Conservation (phyloP, 441 rosid species). For the Sinapis alba region DNA sequence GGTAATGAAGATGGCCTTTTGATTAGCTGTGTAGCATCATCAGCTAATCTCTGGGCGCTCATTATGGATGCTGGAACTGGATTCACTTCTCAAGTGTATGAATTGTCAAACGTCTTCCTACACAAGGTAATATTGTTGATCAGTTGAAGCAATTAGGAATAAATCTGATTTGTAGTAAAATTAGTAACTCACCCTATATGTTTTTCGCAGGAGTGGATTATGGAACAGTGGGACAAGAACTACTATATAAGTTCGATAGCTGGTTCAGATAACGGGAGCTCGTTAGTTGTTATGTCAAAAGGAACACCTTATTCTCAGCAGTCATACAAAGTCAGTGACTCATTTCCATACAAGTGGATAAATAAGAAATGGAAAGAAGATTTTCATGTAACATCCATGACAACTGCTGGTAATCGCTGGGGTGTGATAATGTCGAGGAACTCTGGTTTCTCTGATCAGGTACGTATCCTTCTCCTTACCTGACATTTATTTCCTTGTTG, state of each 20-base stretch:
- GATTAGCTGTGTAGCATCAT: conserved; percentile 72
- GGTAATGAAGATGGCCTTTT: conserved; percentile 71
- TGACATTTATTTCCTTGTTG: not conserved
- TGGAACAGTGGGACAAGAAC: conserved; percentile 97
- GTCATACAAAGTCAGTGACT: conserved; percentile 80
- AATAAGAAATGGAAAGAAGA: conserved; percentile 88
- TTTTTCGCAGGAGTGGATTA: conserved; percentile 79
- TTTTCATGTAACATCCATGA: conserved; percentile 75
- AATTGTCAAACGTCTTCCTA: conserved; percentile 61
- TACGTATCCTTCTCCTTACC: not conserved
- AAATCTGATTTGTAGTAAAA: not conserved
- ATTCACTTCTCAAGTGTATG: conserved; percentile 65
- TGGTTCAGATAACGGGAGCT: conserved; percentile 79
- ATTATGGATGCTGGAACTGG: conserved; percentile 89
- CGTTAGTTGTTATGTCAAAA: conserved; percentile 92
- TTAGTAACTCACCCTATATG: not conserved
- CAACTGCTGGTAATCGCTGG: conserved; percentile 80
- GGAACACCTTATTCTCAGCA: conserved; percentile 73
- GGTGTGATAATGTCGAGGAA: conserved; percentile 80
- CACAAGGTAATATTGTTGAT: conserved; percentile 54
- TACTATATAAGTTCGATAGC: conserved; percentile 88
- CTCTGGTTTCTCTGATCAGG: conserved; percentile 70
- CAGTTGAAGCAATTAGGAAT: conserved; percentile 1
- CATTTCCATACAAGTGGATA: conserved; percentile 84
- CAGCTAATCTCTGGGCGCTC: conserved; percentile 71